A percentile compares a stretch with the other conserved stretches of the same genome.
Conservation (phyloP, 2,329 filamentous ascomycete genomes). For the Talaromyces sp. region DNA sequence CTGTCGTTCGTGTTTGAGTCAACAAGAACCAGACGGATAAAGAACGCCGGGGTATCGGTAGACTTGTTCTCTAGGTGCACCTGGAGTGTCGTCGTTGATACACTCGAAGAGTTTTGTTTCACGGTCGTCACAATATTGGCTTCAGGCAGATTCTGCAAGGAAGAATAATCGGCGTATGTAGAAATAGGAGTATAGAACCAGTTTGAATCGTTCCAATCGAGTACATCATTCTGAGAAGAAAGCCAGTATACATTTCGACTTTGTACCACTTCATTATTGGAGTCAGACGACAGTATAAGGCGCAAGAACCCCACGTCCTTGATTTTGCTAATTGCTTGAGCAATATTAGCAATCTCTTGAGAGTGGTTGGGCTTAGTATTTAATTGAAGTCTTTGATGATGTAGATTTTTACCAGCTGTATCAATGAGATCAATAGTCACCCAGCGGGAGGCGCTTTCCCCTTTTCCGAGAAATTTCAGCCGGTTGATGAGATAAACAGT, state of each 20-base stretch:
- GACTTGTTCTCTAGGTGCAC: slow-evolving; percentile 53
- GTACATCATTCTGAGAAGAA: slow-evolving; percentile 42
- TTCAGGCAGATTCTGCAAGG: slow-evolving; percentile 39
- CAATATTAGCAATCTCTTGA: slow-evolving; percentile 34
- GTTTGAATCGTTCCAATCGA: slow-evolving; percentile 56
- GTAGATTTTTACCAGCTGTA: slow-evolving; percentile 45
- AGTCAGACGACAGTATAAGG: slow-evolving; percentile 43
- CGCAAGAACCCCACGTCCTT: slow-evolving; percentile 51
- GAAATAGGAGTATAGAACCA: slow-evolving; percentile 60
- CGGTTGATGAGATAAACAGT: slow-evolving; percentile 55
- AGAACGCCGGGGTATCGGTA: slow-evolving; percentile 54
- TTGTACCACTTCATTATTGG: slow-evolving; percentile 29
- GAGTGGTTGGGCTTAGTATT: slow-evolving; percentile 48
- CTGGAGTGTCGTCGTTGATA: slow-evolving; percentile 20
- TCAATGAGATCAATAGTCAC: slow-evolving; percentile 52
- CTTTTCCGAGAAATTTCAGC: slow-evolving; percentile 33
- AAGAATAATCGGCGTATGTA: slow-evolving; percentile 48
- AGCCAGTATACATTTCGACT: slow-evolving; percentile 63
- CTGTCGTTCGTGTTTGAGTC: slow-evolving; percentile 42
- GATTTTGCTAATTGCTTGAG: slow-evolving; percentile 28
- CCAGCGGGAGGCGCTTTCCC: slow-evolving; percentile 38
- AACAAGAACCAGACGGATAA: slow-evolving; percentile 53
- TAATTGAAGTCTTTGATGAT: slow-evolving; percentile 29
- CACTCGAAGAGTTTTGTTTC: background rate
- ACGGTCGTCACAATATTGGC: slow-evolving; percentile 38